Base-by-base conservation (phyloP, 2,329 filamentous ascomycete species). In the Falciphora oryzae region DNA sequence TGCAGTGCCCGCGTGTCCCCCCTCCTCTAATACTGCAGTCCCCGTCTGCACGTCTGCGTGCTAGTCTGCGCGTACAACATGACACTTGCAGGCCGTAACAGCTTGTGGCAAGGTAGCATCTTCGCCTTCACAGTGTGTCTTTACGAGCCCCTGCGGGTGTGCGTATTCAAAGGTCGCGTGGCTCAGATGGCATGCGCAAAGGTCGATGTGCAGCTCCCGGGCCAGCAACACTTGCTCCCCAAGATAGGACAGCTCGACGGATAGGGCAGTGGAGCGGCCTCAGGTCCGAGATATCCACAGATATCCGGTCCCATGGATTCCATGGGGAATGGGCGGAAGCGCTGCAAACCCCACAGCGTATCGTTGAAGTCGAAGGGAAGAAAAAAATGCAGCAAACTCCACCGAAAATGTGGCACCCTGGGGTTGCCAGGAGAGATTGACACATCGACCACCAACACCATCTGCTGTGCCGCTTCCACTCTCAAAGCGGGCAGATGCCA, bases 61-160 rank as follows among this genome's bases (percentile, higher is more conserved):
- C 44, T 25, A 10, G 38, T 44, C 18, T 44, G 38, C 3, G n/a
- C 44, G 44, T 53, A 53, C 18, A 22, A 25, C 44, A 22, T 25
- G 44, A 11, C 44, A 10, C 44, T 25, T n/a, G 44, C 44, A n/a
- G 44, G 8, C 8, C 27, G 27, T 57, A 27, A 22, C 56, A 22
- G 57, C 25, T 58, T 58, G 27, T 58, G 57, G 57, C 57, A 58
- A 28, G 25, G 57, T 58, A 58, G 25, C 57, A 58, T 58, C 14
- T 58, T 28, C 27, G 29, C 14, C 25, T 28, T 58, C 57, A 53
- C 44, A 53, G 44, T 53, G 44, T 53, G 44, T 22, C 44, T 53
- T 25, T n/a, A 25, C 22, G 44, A 25, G 44, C 14, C 38, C 29
- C 29, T 6, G 29, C 29, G 29, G 6, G 29, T 29, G 18, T 18